These are phyloP conservation scores for Talaromyces wortmannii DNA, from an alignment of 495 filamentous ascomycete genomes.

Conservation along the genomic window DNA sequence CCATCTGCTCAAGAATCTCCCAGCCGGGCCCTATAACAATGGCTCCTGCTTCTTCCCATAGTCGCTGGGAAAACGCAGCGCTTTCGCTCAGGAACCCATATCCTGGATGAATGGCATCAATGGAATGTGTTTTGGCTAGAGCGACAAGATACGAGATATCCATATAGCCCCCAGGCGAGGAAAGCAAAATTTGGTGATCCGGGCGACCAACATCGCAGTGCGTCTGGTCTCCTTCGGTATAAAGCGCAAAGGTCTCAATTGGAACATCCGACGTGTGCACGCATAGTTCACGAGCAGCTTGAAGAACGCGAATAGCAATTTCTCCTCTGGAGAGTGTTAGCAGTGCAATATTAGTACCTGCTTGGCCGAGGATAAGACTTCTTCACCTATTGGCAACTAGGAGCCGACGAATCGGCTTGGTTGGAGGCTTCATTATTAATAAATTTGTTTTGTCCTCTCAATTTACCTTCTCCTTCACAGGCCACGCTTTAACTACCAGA, in stretches of 20 bases:
- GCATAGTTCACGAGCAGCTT: conserved; percentile 46
- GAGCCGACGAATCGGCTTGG: conserved; percentile 39
- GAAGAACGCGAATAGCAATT: conserved; percentile 52
- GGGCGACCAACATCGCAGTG: conserved; percentile 42
- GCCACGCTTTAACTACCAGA: no score
- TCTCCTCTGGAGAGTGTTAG: conserved; percentile 42
- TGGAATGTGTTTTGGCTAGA: conserved; percentile 36
- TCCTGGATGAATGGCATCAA: conserved; percentile 55
- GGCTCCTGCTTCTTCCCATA: conserved; percentile 42
- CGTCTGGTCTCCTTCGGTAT: conserved; percentile 44
- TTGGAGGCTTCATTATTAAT: conserved; percentile 8
- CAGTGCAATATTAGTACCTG: background rate
- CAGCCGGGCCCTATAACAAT: conserved; percentile 49
- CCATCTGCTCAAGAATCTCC: conserved; percentile 42
- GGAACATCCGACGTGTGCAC: background rate
- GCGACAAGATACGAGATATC: conserved; percentile 39
- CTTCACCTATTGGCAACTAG: conserved; percentile 48
- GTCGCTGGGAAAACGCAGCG: conserved; percentile 42
- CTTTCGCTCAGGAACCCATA: conserved; percentile 60
- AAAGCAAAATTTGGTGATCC: conserved; percentile 37
- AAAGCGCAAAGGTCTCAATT: conserved; percentile 47
- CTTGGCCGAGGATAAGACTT: background rate
- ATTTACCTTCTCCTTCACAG: no score
- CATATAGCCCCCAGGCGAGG: conserved; percentile 43
- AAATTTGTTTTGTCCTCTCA: no score